Conservation (phyloP, 305 asterid genomes). For the Plantago coronopus region DNA sequence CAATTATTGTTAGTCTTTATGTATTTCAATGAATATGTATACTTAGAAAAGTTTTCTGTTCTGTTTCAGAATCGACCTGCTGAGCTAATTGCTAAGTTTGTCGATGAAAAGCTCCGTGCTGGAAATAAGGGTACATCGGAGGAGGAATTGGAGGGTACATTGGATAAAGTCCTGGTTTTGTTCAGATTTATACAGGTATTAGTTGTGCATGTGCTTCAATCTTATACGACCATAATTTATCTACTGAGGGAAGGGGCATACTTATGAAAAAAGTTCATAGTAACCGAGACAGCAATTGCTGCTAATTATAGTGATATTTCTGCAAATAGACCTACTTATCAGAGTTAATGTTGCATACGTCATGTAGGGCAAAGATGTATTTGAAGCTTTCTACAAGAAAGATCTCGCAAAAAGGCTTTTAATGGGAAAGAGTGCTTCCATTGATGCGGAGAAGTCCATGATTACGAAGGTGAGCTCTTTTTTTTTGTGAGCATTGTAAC, state of each 20-base stretch:
- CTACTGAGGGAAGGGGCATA: conserved; percentile 37
- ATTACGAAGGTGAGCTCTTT: conserved; percentile 59
- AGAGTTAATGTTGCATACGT: conserved; percentile 10
- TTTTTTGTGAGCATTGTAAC: not conserved
- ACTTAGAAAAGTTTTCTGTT: not conserved
- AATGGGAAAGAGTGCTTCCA: conserved; percentile 58
- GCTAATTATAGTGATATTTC: conserved; percentile 36
- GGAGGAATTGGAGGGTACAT: conserved; percentile 96
- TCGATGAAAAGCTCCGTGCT: conserved; percentile 77
- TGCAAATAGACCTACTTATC: conserved; percentile 11
- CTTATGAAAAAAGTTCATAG: conserved; percentile 39
- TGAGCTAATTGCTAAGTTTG: conserved; percentile 60
- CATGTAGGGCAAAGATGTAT: conserved; percentile 66
- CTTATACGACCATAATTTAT: not conserved
- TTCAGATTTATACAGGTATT: conserved; percentile 93
- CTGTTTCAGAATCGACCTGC: conserved; percentile 78
- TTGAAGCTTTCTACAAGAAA: conserved; percentile 95
- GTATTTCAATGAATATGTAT: not conserved
- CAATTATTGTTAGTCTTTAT: not conserved
- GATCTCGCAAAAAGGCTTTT: conserved; percentile 78
- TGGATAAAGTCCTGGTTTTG: conserved; percentile 86
- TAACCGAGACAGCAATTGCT: not conserved
- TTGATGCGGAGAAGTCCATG: conserved; percentile 96
- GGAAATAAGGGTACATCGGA: conserved; percentile 97
- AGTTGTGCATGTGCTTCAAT: conserved; percentile 25